phyloP scores from a whole-genome alignment of 805 yeast species.

The Candida ulmi region DNA sequence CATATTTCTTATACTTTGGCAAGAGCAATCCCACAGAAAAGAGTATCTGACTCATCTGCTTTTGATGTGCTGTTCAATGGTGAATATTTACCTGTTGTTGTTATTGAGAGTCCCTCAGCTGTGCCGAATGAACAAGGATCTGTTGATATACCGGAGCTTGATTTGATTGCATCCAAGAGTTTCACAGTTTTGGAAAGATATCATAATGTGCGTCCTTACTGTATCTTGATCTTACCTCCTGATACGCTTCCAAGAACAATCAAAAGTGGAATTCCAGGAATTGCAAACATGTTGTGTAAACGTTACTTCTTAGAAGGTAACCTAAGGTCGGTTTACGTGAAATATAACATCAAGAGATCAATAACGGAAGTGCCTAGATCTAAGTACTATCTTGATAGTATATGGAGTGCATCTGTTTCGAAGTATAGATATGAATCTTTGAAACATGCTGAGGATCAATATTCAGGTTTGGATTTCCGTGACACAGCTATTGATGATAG shows the following conservation, averaged over 20 bases:
- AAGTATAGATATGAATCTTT: constrained; percentile 56
- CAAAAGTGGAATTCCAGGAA: constrained; percentile 82
- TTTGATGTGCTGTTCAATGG: constrained; percentile 72
- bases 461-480: constrained; percentile 75
- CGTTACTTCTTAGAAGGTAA: constrained; percentile 72
- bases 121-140: constrained; percentile 23
- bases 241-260: constrained; percentile 79
- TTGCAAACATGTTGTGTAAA: constrained; percentile 85
- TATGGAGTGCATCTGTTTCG: constrained; percentile 65
- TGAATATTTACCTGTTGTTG: constrained; percentile 78
- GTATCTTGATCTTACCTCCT: constrained; percentile 75
- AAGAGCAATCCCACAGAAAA: constrained; percentile 56
- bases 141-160: constrained; percentile 36
- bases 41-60: constrained; percentile 84
- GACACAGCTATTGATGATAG: constrained; percentile 74
- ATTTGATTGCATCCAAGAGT: constrained; percentile 42
- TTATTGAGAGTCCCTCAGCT: constrained; percentile 69
- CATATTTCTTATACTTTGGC: constrained; percentile 84
- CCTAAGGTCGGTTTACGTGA: constrained; percentile 75
- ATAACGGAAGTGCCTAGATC: constrained; percentile 66
- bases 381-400: constrained; percentile 71
- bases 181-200: constrained; percentile 42
- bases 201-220: constrained; percentile 75
- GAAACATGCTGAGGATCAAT: constrained; percentile 60
- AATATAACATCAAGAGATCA: constrained; percentile 64